phyloP scores from a whole-genome alignment of 2,329 filamentous ascomycete genomes.

The Fusarium keratoplasticum region DNA sequence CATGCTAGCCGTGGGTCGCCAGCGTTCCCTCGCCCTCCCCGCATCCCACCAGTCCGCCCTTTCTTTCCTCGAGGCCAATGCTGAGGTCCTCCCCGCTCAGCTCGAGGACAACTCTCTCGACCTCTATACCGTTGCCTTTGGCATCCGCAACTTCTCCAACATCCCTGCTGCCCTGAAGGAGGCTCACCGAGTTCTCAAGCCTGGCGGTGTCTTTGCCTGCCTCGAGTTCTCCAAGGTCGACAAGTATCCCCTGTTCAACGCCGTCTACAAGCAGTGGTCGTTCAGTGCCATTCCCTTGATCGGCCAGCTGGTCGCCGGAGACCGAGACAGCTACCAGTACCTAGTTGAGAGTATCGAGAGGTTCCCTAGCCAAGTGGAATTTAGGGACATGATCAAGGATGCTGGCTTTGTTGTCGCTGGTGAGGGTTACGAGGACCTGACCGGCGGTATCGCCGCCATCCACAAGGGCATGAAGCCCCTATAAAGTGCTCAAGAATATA shows the following conservation, averaged over 20 bases:
- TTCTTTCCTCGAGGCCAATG: conserved; percentile 89
- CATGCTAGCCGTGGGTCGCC: conserved; percentile 90
- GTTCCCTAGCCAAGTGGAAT: conserved; percentile 89
- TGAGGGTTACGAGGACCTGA: conserved; percentile 88
- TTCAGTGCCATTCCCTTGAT: conserved; percentile 95
- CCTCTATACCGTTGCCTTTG: conserved; percentile 97
- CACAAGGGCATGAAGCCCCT: conserved; percentile 94
- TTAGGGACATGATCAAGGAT: conserved; percentile 82
- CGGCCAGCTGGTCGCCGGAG: conserved; percentile 92
- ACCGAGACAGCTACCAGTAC: conserved; percentile 97
- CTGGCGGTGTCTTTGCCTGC: conserved; percentile 95
- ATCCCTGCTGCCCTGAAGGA: conserved; percentile 86
- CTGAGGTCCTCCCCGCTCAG: conserved; percentile 74
- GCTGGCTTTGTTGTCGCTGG: conserved; percentile 90
- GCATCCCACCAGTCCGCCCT: conserved; percentile 68
- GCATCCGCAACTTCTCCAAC: conserved; percentile 96
- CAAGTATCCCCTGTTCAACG: conserved; percentile 80
- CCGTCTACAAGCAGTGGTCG: conserved; percentile 94
- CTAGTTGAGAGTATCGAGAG: conserved; percentile 96
- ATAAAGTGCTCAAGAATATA: conserved; percentile 31
- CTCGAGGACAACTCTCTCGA: conserved; percentile 82
- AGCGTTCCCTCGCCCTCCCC: conserved; percentile 74
- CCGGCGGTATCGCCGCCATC: conserved; percentile 91
- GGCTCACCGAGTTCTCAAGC: conserved; percentile 89
- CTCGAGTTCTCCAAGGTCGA: conserved; percentile 92